Base-by-base conservation (phyloP, 2,329 filamentous ascomycete genomes). In the Sclerotinia trifoliorum region DNA sequence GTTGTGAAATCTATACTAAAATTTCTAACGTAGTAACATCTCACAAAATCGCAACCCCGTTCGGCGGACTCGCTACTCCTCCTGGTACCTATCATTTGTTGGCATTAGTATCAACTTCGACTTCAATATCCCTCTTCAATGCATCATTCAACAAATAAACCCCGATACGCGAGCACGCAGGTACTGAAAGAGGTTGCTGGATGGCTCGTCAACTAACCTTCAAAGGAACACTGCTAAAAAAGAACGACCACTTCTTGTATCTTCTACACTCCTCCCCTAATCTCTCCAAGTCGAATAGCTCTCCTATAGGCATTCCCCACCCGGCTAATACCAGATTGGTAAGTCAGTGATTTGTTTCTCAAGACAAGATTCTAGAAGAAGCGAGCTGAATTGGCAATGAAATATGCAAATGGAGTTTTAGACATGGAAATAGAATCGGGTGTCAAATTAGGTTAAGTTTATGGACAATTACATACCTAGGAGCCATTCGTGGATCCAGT, bases 181-280 rank as follows among this genome's bases (percentile, higher is more conserved):
- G 35, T n/a, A 57, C 15, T 39, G 5, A 39, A 35, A n/a, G 10
- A 13, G 11, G 32, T 32, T 42, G 8, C 1, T 19, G 32, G 39
- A 3, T 32, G 26, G 10, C 21, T 35, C 19, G n/a, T 10, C 0
- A 44, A 69, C 70, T 65, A 54, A 86, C 83, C 74, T 89, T 88
- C 46, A 87, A 77, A 0, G 87, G 86, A 19, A 81, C 81, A 70
- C 85, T 88, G 0, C 84, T 85, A 32, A 90, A 81, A 78, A 90
- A 83, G 74, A 90, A 90, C 6, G 81, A 84, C 79, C 86, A 90
- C 44, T 83, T 80, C 19, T 80, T 78, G 65, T 81, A 80, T 75
- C 81, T 80, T 75, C 81, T 81, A 74, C 87, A 87, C 60, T 84
- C 81, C 51, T 78, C 78, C 0, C 84, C 71, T 13, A 84, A 68